phyloP scores from a whole-genome alignment of 345 rosid genomes.

The Euphorbia peplus region DNA sequence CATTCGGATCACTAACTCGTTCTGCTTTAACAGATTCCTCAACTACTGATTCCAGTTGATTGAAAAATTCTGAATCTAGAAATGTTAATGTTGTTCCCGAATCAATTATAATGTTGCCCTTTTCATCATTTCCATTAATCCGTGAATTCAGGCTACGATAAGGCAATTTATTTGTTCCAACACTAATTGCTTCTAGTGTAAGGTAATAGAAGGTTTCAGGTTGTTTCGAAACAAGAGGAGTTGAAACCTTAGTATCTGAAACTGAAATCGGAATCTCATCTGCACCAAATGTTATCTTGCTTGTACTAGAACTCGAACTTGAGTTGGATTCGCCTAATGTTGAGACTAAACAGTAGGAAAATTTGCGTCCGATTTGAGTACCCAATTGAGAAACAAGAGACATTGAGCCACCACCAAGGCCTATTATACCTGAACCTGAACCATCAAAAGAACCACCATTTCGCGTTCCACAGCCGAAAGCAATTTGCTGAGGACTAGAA shows the following conservation, averaged over 20 bases:
- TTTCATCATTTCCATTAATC: background rate
- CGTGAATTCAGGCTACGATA: constrained; percentile 23
- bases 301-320: constrained; percentile 16
- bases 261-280: constrained; percentile 19
- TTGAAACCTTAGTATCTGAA: constrained; percentile 17
- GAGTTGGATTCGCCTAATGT: constrained; percentile 8
- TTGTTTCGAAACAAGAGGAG: constrained; percentile 36
- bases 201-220: constrained; percentile 44
- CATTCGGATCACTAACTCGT: constrained; percentile 37
- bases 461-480: constrained; percentile 54
- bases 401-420: constrained; percentile 56
- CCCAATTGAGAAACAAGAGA: constrained; percentile 50
- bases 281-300: constrained; percentile 49
- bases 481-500: constrained; percentile 9
- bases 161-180: constrained; percentile 40
- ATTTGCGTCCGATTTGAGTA: constrained; percentile 31
- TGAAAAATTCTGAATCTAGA: constrained; percentile 37
- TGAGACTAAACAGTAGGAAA: constrained; percentile 61
- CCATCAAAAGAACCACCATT: constrained; percentile 45
- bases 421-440: constrained; percentile 53
- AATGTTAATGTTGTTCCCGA: constrained; percentile 57
- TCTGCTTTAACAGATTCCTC: constrained; percentile 27
- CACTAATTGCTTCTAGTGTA: constrained; percentile 52
- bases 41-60: constrained; percentile 25
- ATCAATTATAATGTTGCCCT: constrained; percentile 53